Conservation (phyloP, 2,329 filamentous ascomycete species). For the Ophiostoma sp. region DNA sequence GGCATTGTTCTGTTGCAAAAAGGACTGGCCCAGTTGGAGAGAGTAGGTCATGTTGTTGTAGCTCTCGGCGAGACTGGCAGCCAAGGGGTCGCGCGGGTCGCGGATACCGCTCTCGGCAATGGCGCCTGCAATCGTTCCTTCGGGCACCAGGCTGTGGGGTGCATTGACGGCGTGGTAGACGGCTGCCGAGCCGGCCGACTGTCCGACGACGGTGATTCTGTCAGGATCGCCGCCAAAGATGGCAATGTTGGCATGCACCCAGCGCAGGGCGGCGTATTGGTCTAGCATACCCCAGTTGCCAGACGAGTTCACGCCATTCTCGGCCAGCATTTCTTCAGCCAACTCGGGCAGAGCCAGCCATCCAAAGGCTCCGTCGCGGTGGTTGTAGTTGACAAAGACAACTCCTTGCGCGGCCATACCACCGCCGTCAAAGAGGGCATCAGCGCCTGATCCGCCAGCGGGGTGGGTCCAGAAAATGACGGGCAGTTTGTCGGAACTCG, state of each 20-base stretch:
- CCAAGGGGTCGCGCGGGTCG: not conserved
- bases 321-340: slow-evolving; percentile 45
- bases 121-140: not conserved
- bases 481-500: not conserved
- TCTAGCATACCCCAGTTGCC: slow-evolving; percentile 50
- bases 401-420: slow-evolving; percentile 55
- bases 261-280: slow-evolving; percentile 40
- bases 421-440: slow-evolving; percentile 55
- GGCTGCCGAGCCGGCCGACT: slow-evolving; percentile 29
- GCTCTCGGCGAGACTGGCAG: slow-evolving; percentile 2
- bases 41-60: not conserved
- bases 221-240: slow-evolving; percentile 30
- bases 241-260: slow-evolving; percentile 31
- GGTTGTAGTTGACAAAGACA: slow-evolving; percentile 60
- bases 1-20: not conserved
- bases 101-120: slow-evolving; percentile 12
- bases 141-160: not conserved
- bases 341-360: slow-evolving; percentile 54
- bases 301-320: slow-evolving; percentile 54
- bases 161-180: slow-evolving; percentile 7
- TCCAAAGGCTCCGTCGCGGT: slow-evolving; percentile 66
- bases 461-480: slow-evolving; percentile 18
- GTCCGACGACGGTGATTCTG: slow-evolving; percentile 29
- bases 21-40: not conserved
- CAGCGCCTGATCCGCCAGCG: not conserved